Evolutionary conservation across 192 early-diverging fungal genomes (phyloP).

Genomic region (Oehlia diaphana): DNA sequence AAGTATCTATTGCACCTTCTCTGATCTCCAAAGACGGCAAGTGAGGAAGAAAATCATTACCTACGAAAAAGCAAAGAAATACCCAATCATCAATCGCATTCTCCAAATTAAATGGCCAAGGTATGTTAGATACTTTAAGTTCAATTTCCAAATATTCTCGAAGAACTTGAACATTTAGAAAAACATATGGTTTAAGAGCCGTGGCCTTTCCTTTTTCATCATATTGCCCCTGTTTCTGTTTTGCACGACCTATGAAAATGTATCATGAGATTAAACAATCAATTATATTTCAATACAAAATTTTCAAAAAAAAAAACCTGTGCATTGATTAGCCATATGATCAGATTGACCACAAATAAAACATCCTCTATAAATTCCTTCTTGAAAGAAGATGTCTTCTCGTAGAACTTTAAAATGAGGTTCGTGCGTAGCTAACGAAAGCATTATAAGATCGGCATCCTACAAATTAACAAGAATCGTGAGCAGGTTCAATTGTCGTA

Average conservation of each 20-base stretch:
- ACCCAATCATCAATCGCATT: constrained; percentile 97
- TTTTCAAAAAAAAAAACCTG: constrained; percentile 33
- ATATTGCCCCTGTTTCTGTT: constrained; percentile 47
- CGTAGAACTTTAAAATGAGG: constrained; percentile 95
- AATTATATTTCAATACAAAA: not conserved
- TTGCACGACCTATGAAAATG: constrained; percentile 38
- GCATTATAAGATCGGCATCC: constrained; percentile 98
- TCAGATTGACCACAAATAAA: constrained; percentile 63
- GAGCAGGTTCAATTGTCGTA: too few relatives aligned
- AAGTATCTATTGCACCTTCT: constrained; percentile 88
- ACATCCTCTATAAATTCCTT: constrained; percentile 67
- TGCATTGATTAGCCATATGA: constrained; percentile 68
- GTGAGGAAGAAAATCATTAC: constrained; percentile 97
- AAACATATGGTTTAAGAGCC: constrained; percentile 72
- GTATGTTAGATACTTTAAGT: constrained; percentile 64
- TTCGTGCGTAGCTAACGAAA: constrained; percentile 93
- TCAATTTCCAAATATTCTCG: constrained; percentile 93
- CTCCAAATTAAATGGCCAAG: constrained; percentile 87
- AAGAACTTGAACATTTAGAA: constrained; percentile 74
- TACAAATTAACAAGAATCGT: constrained; percentile 33
- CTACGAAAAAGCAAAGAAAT: constrained; percentile 95
- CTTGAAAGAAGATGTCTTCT: constrained; percentile 90
- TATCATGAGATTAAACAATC: not conserved
- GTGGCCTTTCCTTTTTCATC: constrained; percentile 48
- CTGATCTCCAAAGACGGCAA: constrained; percentile 92